Percentiles rank a stretch among this genome's conserved stretches.
Conservation (phyloP, 345 rosid genomes). For the Dovyalis caffra region DNA sequence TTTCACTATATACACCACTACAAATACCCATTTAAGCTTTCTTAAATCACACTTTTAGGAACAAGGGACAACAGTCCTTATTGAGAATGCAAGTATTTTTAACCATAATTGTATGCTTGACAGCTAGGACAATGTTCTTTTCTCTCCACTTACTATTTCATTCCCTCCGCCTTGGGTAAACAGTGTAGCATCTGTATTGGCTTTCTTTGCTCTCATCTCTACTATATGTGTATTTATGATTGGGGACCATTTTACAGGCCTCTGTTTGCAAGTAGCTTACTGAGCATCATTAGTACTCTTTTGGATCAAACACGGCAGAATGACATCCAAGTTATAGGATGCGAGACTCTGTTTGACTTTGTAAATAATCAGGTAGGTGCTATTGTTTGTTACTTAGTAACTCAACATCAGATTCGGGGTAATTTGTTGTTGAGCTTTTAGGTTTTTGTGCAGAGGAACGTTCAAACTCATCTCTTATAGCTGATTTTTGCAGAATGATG, state of each 20-base stretch:
- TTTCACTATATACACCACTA: background rate
- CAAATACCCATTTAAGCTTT: background rate
- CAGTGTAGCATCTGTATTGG: background rate
- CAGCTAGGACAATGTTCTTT: background rate
- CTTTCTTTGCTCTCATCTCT: background rate
- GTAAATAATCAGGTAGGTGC: conserved; percentile 82
- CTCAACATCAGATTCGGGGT: background rate
- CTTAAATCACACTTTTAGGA: background rate
- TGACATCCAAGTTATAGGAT: conserved; percentile 79
- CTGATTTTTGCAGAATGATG: conserved; percentile 70
- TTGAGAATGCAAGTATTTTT: background rate
- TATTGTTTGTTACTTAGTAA: conserved; percentile 6
- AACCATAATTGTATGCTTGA: background rate
- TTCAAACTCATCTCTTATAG: conserved; percentile 23
- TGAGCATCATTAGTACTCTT: conserved; percentile 70
- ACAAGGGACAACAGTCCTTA: background rate
- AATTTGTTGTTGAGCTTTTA: conserved; percentile 10
- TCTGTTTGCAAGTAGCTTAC: conserved; percentile 78
- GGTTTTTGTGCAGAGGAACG: conserved; percentile 1
- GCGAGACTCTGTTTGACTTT: conserved; percentile 82
- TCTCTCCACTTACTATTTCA: background rate
- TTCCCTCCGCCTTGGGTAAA: background rate
- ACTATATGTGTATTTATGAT: background rate
- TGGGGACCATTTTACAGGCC: conserved; percentile 50
- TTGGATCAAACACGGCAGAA: conserved; percentile 78